Evolutionary conservation across 2,329 filamentous ascomycete genomes (phyloP), one percentile per base, ranked within the genome.

Genomic region (Verticillium zaregamsianum): DNA sequence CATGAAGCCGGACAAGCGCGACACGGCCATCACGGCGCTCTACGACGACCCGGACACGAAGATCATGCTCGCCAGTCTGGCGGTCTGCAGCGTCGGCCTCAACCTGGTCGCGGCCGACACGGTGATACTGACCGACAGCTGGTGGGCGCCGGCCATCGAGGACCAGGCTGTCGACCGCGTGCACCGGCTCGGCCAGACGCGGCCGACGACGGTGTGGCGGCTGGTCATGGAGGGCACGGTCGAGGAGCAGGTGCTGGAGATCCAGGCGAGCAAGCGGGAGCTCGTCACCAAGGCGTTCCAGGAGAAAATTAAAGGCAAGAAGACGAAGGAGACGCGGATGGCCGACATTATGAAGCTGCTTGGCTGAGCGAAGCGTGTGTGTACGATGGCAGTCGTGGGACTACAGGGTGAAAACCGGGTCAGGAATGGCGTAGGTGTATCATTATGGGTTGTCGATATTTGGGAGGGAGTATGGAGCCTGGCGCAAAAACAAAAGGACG

Each of bases 61-160:
- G 0, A 85, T 97, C 67, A 83, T 97, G 79, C 87, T 97, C 2
- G 93, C 93, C 2, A 93, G 90, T 70, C 78, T 97, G 52, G 85
- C 86, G 8, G 93, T 95, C 7, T 94, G 91, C 74, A 90, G 89
- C 59, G 92, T 97, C 1, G 93, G 93, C 0, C 81, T 97, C 55
- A 96, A 96, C 68, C 84, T 97, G 14, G 91, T 93, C 0, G 88
- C 91, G 0, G 93, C 93, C 0, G 92, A 95, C 68, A 93, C 93
- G 7, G 91, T 96, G 62, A 87, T 97, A 55, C 80, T 97, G 23
- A 86, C 87, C 0, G 93, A 97, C 73, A 90, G 86, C 63, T 97
- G 83, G 93, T 97, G 93, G 90, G 92, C 93, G 1, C 93, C 93
- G 0, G 92, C 92, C 1, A 95, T 97, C 61, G 93, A 97, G 74